These are phyloP conservation scores for Phenoliferia sp. DNA, from an alignment of 1,284 basidiomycete genomes.

Conservation along the genomic window DNA sequence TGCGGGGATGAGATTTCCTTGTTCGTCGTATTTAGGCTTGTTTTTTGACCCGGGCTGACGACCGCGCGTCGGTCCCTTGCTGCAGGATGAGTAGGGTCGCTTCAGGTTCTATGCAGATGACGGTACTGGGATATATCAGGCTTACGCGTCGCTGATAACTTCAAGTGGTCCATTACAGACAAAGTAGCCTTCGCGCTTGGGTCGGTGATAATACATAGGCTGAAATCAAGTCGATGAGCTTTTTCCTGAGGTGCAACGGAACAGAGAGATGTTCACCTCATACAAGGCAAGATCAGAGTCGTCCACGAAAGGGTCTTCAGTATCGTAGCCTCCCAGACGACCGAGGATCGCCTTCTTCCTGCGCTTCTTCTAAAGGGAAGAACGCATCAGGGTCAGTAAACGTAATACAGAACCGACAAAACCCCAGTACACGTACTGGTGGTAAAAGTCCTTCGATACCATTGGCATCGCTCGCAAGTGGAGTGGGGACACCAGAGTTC, in stretches of 20 bases:
- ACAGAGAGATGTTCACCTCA: slow-evolving; percentile 54
- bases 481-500: slow-evolving; percentile 33
- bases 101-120: background rate
- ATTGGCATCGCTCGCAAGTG: slow-evolving; percentile 42
- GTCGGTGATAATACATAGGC: slow-evolving; percentile 20
- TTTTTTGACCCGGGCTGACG: slow-evolving; percentile 27
- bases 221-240: background rate
- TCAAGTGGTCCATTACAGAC: slow-evolving; percentile 72
- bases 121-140: background rate
- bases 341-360: slow-evolving; percentile 30
- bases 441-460: slow-evolving; percentile 4
- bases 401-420: background rate
- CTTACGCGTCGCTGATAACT: slow-evolving; percentile 43
- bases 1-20: slow-evolving; percentile 19
- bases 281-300: slow-evolving; percentile 89
- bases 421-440: slow-evolving; percentile 14
- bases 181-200: slow-evolving; percentile 26
- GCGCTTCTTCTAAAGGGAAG: slow-evolving; percentile 42
- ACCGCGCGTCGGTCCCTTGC: slow-evolving; percentile 9
- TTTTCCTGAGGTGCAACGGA: too few relatives aligned
- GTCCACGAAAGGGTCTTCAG: slow-evolving; percentile 91
- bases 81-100: background rate
- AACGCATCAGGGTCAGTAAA: background rate
- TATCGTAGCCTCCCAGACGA: slow-evolving; percentile 62
- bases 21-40: slow-evolving; percentile 28